Evolutionary conservation across 352 stramenopile genomes (phyloP).

Genomic region (Phytophthora vignae): DNA sequence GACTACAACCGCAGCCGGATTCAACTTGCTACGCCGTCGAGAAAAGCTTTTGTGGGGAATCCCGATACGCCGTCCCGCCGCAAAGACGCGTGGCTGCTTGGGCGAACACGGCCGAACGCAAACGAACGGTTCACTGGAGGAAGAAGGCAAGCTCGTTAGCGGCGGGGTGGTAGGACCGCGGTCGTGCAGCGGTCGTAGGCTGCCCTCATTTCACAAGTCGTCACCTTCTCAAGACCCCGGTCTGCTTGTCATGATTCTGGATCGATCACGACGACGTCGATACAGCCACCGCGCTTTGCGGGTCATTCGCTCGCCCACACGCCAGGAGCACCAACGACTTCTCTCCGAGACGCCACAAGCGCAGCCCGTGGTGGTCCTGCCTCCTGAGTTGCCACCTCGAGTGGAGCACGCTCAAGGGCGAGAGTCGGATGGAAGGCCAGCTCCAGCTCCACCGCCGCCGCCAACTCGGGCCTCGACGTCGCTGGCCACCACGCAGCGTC

Average conservation of each 20-base stretch:
- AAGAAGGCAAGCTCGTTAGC: neutral
- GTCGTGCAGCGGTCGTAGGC: neutral
- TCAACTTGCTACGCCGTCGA: neutral
- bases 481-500: neutral
- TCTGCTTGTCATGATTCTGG: neutral
- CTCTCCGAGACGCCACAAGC: slow-evolving; percentile 4
- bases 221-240: neutral
- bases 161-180: neutral
- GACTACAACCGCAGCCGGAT: too few relatives aligned
- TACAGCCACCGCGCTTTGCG: slow-evolving; percentile 2
- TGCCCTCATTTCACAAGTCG: slow-evolving; percentile 2
- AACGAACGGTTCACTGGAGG: neutral
- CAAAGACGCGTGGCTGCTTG: slow-evolving; percentile 5
- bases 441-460: neutral
- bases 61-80: neutral
- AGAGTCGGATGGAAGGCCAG: neutral
- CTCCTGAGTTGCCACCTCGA: neutral
- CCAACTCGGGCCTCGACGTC: neutral
- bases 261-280: slow-evolving; percentile 5
- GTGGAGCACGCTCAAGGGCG: neutral
- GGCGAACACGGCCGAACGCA: slow-evolving; percentile 7
- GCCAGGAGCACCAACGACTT: slow-evolving; percentile 7
- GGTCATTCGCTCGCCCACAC: slow-evolving; percentile 1
- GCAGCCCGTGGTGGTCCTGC: slow-evolving; percentile 7
- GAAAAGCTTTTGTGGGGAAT: neutral